These are phyloP conservation scores for Prunella vulgaris DNA, from an alignment of 257 asterid species.

Conservation along the genomic window DNA sequence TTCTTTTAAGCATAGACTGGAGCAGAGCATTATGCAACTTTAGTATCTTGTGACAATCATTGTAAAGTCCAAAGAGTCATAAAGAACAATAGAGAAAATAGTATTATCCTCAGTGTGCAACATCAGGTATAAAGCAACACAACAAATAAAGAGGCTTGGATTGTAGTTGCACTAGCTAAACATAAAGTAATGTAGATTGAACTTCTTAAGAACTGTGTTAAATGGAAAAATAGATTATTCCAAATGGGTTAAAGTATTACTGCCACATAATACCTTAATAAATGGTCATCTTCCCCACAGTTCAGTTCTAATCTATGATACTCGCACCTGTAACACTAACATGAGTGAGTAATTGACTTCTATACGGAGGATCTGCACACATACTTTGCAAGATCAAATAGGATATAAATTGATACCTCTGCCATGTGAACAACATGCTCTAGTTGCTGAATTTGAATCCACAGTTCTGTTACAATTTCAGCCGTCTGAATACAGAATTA, in stretches of 20 bases:
- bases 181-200: too few species aligned
- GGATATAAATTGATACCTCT: conserved; percentile 39
- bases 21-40: too few species aligned
- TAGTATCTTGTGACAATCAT: conserved; percentile 27
- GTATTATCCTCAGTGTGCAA: conserved; percentile 17
- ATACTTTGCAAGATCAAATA: conserved; percentile 11
- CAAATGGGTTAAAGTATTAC: not conserved
- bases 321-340: conserved; percentile 44
- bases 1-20: too few species aligned
- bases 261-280: conserved; percentile 45
- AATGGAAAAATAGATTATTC: too few species aligned
- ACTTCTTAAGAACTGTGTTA: too few species aligned
- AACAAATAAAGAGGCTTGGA: not conserved
- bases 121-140: not conserved
- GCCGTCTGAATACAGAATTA: conserved; percentile 38
- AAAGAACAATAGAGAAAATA: conserved; percentile 37
- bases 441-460: conserved; percentile 88
- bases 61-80: conserved; percentile 18
- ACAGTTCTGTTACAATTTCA: conserved; percentile 71
- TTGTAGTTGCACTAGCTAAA: conserved; percentile 6
- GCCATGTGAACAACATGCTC: conserved; percentile 92
- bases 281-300: conserved; percentile 61
- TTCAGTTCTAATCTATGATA: conserved; percentile 45
- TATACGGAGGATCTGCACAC: not conserved
- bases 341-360: not conserved